Conservation (phyloP, 371 early-diverging fungal genomes). For the Mortierella sp. region DNA sequence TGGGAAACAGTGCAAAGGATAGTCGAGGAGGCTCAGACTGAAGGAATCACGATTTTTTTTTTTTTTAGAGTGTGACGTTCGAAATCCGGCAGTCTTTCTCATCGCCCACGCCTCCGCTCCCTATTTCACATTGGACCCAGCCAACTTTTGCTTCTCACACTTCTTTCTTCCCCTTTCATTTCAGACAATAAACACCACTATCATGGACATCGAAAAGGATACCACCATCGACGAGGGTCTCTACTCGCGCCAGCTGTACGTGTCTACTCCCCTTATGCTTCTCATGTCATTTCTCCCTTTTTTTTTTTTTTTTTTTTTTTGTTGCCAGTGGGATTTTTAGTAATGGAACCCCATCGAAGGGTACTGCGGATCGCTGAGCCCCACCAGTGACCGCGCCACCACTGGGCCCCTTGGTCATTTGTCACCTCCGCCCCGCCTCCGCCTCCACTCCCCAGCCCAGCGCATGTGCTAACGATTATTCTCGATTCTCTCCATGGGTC, state of each 20-base stretch:
- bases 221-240: constrained; percentile 91
- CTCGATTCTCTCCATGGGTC: not conserved
- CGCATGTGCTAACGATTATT: constrained; percentile 9
- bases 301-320: not conserved
- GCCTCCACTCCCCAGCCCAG: not conserved
- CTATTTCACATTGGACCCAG: not conserved
- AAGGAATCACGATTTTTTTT: no score
- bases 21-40: no score
- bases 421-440: not conserved
- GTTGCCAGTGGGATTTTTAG: not conserved
- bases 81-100: no score
- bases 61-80: no score
- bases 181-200: constrained; percentile 4
- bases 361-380: not conserved
- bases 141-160: not conserved
- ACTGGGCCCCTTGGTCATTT: no score
- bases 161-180: not conserved
- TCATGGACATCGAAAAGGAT: constrained; percentile 53
- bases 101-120: not conserved
- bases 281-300: not conserved
- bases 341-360: not conserved
- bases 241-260: constrained; percentile 98
- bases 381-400: not conserved
- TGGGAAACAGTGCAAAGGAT: no score
- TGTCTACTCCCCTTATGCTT: constrained; percentile 8